Evolutionary conservation across 2,329 filamentous ascomycete genomes (phyloP).

Genomic region (Cordyceps farinosa): DNA sequence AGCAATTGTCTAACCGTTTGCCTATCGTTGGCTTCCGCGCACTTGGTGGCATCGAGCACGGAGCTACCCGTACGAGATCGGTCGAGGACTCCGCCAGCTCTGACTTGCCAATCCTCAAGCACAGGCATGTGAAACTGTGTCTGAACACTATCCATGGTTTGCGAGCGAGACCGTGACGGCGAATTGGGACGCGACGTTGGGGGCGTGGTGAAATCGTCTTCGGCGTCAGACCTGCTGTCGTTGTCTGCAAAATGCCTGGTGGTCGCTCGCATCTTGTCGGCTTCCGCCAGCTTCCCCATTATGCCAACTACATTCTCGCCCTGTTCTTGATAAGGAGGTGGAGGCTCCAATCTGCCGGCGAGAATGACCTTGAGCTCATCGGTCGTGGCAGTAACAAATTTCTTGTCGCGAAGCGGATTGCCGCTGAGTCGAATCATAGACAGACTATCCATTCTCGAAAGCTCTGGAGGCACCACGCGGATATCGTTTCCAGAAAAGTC

Average conservation of each 20-base stretch:
- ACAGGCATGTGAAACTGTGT: conserved; percentile 44
- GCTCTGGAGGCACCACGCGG: conserved; percentile 66
- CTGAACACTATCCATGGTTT: conserved; percentile 43
- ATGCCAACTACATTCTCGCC: conserved; percentile 23
- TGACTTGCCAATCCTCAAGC: conserved; percentile 52
- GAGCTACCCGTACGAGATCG: conserved; percentile 63
- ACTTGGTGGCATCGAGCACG: conserved; percentile 55
- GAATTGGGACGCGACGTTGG: conserved; percentile 52
- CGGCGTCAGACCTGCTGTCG: conserved; percentile 48
- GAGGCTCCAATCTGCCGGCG: conserved; percentile 60
- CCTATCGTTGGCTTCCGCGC: conserved; percentile 50
- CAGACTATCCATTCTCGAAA: conserved; percentile 76
- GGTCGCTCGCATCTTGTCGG: conserved; percentile 22
- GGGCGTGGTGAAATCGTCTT: conserved; percentile 54
- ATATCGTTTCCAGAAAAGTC: conserved; percentile 88
- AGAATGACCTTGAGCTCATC: conserved; percentile 77
- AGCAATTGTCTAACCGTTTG: conserved; percentile 57
- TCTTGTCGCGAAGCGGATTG: conserved; percentile 89
- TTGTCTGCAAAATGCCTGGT: conserved; percentile 30
- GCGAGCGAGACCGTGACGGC: conserved; percentile 45
- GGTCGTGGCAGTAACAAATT: conserved; percentile 74
- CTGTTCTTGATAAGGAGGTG: conserved; percentile 39
- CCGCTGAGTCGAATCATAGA: conserved; percentile 73
- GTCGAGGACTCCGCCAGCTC: conserved; percentile 63
- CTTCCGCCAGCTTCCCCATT: conserved; percentile 32